phyloP scores from a whole-genome alignment of 805 yeast species.

The Candida ponderosae region DNA sequence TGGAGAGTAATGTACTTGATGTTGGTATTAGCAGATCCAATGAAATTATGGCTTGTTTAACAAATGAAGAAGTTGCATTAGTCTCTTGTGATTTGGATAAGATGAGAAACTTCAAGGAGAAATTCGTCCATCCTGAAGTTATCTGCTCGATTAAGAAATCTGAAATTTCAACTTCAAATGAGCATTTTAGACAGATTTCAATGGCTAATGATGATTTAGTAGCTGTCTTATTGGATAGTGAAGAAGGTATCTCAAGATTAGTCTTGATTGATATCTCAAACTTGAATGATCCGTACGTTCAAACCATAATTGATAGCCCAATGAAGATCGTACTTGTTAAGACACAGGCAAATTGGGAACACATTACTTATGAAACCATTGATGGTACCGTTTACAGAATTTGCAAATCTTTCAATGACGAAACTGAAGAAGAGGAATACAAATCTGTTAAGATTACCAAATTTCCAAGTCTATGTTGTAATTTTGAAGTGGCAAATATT shows the following conservation, averaged over 20 bases:
- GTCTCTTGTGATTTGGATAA: slow-evolving; percentile 37
- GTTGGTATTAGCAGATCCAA: slow-evolving; percentile 58
- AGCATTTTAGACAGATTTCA: slow-evolving; percentile 55
- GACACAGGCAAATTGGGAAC: slow-evolving; percentile 43
- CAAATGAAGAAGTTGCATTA: slow-evolving; percentile 36
- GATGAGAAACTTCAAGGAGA: slow-evolving; percentile 34
- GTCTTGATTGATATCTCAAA: slow-evolving; percentile 41
- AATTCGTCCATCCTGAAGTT: slow-evolving; percentile 29
- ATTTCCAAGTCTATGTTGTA: slow-evolving; percentile 68
- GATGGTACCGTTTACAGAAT: slow-evolving; percentile 51
- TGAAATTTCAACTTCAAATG: slow-evolving; percentile 31
- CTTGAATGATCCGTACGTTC: slow-evolving; percentile 30
- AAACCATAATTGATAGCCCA: slow-evolving; percentile 33
- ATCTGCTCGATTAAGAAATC: slow-evolving; percentile 13
- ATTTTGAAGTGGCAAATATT: slow-evolving; percentile 37
- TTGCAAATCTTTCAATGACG: slow-evolving; percentile 10
- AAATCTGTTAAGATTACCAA: slow-evolving; percentile 29
- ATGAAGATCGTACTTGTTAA: slow-evolving; percentile 50
- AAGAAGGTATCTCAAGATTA: slow-evolving; percentile 37
- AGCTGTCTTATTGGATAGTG: slow-evolving; percentile 54
- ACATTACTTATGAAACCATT: slow-evolving; percentile 50
- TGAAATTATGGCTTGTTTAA: slow-evolving; percentile 48
- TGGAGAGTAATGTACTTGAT: slow-evolving; percentile 49
- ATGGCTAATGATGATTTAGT: slow-evolving; percentile 43
- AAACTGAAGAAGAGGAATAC: slow-evolving; percentile 20